Base-by-base conservation (phyloP, 2,329 filamentous ascomycete species). In the Drechslera avenae region DNA sequence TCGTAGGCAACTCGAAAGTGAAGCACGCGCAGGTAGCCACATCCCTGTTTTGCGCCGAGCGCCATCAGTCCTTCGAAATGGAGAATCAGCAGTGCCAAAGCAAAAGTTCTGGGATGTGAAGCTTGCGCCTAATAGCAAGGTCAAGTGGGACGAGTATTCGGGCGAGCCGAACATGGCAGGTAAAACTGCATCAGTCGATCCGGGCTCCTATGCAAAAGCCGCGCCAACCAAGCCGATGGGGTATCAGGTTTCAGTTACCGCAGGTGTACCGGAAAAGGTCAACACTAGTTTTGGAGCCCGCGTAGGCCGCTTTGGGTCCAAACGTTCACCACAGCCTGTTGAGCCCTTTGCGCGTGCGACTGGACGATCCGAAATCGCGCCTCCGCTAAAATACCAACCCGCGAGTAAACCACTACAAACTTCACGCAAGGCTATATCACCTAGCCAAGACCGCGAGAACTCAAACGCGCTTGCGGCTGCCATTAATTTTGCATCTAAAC, bases 291-390 rank as follows among this genome's bases (percentile, higher is more conserved):
- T 67, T 36, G 52, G 61, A 23, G 68, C 72, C 31, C 69, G 67
- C 21, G 60, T 66, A 14, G 57, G 57, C 32, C 62, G 66, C 26
- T 57, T 68, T 28, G 61, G 60, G 12, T 54, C 59, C 16, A 68
- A 46, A 33, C 51, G 60, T 36, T 55, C 63, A 17, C 46, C 65
- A 13, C 59, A 62, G n/a, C 52, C 62, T 54, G 73, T 77, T 35
- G 74, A 78, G 45, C 77, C 85, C 50, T 91, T 89, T 89, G 86
- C 86, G 62, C 88, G 88, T 14, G 84, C 85, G 31, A 90, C 86
- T 67, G 89, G 89, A 21, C 83, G 88, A 57, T 80, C 81, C 34
- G 78, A 82, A 30, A 78, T 90, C 48, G 81, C 89, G 28, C 80
- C 81, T 36, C 85, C 87, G 3, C 81, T 90, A 31, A 81, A 78